phyloP scores from a whole-genome alignment of 768 basidiomycete genomes.

The Calocybe cyanea region DNA sequence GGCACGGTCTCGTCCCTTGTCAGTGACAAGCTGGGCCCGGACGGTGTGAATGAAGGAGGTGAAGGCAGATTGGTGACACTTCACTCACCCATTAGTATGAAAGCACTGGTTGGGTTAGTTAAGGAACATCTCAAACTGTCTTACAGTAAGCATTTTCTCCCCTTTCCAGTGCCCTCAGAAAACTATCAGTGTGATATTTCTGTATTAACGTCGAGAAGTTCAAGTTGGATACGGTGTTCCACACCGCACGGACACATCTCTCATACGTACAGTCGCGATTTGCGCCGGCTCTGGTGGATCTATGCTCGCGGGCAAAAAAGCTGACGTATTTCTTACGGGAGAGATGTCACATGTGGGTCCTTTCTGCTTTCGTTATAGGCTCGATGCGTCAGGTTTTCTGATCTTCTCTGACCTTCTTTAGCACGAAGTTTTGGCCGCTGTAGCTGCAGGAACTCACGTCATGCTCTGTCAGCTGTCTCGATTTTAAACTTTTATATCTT shows the following conservation, averaged over 20 bases:
- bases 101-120: constrained; percentile 60
- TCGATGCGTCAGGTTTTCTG: constrained; percentile 9
- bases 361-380: constrained; percentile 2
- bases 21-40: constrained; percentile 35
- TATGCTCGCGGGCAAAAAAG: constrained; percentile 64
- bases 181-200: constrained; percentile 6
- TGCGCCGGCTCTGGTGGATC: constrained; percentile 90
- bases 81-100: constrained; percentile 50
- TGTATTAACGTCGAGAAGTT: constrained; percentile 37
- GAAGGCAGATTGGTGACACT: constrained; percentile 69
- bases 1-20: constrained; percentile 34
- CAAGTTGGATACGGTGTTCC: constrained; percentile 56
- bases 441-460: constrained; percentile 73
- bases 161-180: no score
- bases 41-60: constrained; percentile 45
- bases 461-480: constrained; percentile 66
- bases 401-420: constrained; percentile 28
- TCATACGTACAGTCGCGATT: constrained; percentile 68
- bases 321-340: constrained; percentile 90
- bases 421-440: constrained; percentile 85
- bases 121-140: constrained; percentile 62
- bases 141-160: constrained; percentile 51
- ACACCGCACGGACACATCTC: constrained; percentile 24
- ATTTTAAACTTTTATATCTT: constrained; percentile 20
- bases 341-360: constrained; percentile 87